Base-by-base conservation (phyloP, 805 yeast genomes). In the Pichia sporocuriosa region DNA sequence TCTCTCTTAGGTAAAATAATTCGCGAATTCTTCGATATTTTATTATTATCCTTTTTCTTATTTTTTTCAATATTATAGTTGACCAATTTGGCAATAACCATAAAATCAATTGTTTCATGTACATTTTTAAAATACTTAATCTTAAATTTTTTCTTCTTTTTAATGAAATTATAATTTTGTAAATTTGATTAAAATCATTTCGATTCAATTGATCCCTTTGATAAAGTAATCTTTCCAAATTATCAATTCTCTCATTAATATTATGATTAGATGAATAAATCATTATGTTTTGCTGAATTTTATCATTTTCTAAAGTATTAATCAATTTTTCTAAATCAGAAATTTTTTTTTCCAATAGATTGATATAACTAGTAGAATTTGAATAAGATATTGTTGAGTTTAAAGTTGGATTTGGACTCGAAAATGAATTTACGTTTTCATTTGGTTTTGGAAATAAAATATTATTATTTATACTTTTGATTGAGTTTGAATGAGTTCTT, bases 231-330 rank as follows among this genome's bases (percentile, higher is more conserved):
- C 42, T 45, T 12, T 47, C 50, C 10, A 47, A 22, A 31, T 37
- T 39, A 22, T 42, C 32, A 9, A 47, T 31, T 35, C 43, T 42
- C 10, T 41, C 42, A 19, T 36, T 42, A n/a, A 47, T 22, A 7
- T 35, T 37, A 26, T 47, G 46, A 19, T 42, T 41, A 21, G 39
- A 35, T 3, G 46, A 42, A 24, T 44, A 41, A n/a, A 44, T 33
- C 1, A 42, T 10, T 5, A 47, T 44, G n/a, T 37, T 47, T 31
- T 44, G 48, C 13, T 44, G 44, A 7, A 47, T 16, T 31, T 40
- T 44, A 20, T 44, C 43, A n/a, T 39, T 34, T 32, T 47, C 48
- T 4, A 47, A 24, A 13, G 17, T 24, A 9, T 12, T 26, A 4
- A 47, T 13, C 20, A 27, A 34, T 21, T 28, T 32, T 13, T 42